Base-by-base conservation (phyloP, 2,329 filamentous ascomycete species). In the Microdochium paspali region DNA sequence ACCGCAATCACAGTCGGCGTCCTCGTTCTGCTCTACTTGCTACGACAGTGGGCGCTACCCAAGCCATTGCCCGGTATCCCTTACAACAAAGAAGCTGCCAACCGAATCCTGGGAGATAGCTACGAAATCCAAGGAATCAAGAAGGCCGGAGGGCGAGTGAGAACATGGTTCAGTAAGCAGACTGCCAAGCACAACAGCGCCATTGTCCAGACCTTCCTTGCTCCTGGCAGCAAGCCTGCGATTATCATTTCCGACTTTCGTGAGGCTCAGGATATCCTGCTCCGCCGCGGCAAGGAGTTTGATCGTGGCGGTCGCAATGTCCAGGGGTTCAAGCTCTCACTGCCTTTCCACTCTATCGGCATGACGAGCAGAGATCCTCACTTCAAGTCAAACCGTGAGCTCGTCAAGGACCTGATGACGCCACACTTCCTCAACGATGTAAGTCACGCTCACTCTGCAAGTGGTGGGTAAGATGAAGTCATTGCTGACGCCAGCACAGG, bases 381-480 rank as follows among this genome's bases (percentile, higher is more conserved):
- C 15, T 62, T 60, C 50, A 62, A 57, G 50, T 35, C 28, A 10
- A 60, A 64, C 40, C 58, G 57, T 35, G 55, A 61, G 46, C 54
- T 68, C 4, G 50, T 66, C 13, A 57, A 59, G 43, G 64, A 66
- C 32, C 53, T 67, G 4, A 65, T 68, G 66, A 57, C 62, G 13
- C 60, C 62, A 1, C 50, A 47, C n/a, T 67, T 67, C 44, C 49
- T 67, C 21, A 53, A 63, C 45, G 48, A 48, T 21, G 50, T 53
- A 26, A 44, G 49, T 24, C 1, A 4, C 4, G 10, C 15, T 24
- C 1, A 28, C 18, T 21, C 15, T 42, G 30, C 21, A 26, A 9
- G 18, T 35, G 9, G 9, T 5, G 9, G 4, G 18, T 13, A 5
- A 32, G 23, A 43, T 44, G 35, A 35, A 21, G 6, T 25, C 25